Evolutionary conservation across 352 stramenopile genomes (phyloP).

Genomic region (Pythium brachiatum): DNA sequence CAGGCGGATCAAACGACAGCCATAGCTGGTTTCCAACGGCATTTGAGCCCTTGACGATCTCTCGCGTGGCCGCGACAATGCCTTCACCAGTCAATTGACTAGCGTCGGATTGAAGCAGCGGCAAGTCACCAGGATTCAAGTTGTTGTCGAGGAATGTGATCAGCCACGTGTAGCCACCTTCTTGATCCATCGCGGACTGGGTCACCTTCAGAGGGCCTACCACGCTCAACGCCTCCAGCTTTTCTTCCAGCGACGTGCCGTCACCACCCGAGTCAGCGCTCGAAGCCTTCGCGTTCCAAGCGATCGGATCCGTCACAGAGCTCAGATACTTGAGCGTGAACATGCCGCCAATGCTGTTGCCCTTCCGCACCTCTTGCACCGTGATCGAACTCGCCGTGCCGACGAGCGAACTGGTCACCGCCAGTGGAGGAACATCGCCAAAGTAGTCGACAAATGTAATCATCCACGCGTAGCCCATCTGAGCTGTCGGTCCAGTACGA

Average conservation of each 20-base stretch:
- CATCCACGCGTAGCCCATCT: constrained; percentile 72
- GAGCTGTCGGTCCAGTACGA: constrained; percentile 40
- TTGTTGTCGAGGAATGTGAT: constrained; percentile 77
- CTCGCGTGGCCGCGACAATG: constrained; percentile 39
- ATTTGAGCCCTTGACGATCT: constrained; percentile 67
- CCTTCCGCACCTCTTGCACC: constrained; percentile 64
- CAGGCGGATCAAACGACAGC: constrained; percentile 69
- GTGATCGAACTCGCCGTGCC: constrained; percentile 57
- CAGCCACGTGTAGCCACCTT: constrained; percentile 63
- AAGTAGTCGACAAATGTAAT: constrained; percentile 75
- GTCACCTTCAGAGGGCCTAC: constrained; percentile 47
- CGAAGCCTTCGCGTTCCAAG: constrained; percentile 45
- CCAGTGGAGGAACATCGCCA: constrained; percentile 56
- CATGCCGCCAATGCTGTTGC: constrained; percentile 57
- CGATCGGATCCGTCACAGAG: constrained; percentile 38
- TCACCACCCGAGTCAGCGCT: constrained; percentile 35
- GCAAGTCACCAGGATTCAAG: constrained; percentile 60
- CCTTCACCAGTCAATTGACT: constrained; percentile 39
- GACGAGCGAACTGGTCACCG: constrained; percentile 58
- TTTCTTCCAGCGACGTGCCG: constrained; percentile 70
- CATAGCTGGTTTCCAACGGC: constrained; percentile 70
- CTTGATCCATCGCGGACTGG: constrained; percentile 38
- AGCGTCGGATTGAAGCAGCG: constrained; percentile 38
- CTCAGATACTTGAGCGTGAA: constrained; percentile 60
- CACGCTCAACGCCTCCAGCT: constrained; percentile 54